Base-by-base conservation (phyloP, 1,284 basidiomycete genomes). In the Cutaneotrichosporon cavernicola region DNA sequence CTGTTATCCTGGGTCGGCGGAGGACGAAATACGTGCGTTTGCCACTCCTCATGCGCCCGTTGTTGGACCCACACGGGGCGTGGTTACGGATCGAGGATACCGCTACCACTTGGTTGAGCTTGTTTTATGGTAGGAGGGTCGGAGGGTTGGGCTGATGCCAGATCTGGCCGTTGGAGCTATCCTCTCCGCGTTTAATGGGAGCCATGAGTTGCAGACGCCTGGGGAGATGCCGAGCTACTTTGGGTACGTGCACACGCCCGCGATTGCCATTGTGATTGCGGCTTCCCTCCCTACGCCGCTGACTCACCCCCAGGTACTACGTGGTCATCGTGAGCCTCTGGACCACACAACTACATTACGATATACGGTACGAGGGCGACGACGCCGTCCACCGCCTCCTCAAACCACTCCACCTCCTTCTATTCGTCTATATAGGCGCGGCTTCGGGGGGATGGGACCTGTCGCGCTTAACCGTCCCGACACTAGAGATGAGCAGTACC, bases 361-460 rank as follows among this genome's bases (percentile, higher is more conserved):
- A 75, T 57, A 64, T 73, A 9, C 72, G 70, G 6, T 73, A 63
- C 56, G 69, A 72, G 52, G 70, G 66, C n/a, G 70, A 73, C 21
- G 75, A 77, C 56, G 58, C 55, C 5, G 69, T 64, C n/a, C 74
- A 77, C 63, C 67, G 73, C 2, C 22, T 70, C 18, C 36, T 59
- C 26, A 77, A 77, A 59, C 58, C 62, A 2, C 32, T 71, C 1
- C 74, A 77, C 64, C 68, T 76, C 31, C 62, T 65, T 4, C 31
- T 73, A 5, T 72, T 75, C 56, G 66, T 75, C 3, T 76, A 70
- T 56, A 71, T 75, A 40, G 74, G 73, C n/a, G 71, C 74, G 5
- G 68, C 70, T 0, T 66, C 67, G 49, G 73, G 71, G 6, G 69
- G 72, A 34, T 77, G 75, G 74, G 53, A 51, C 49, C 38, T 61